Conservation (phyloP, 1,284 basidiomycete genomes). For the Cryptococcus sp. region DNA sequence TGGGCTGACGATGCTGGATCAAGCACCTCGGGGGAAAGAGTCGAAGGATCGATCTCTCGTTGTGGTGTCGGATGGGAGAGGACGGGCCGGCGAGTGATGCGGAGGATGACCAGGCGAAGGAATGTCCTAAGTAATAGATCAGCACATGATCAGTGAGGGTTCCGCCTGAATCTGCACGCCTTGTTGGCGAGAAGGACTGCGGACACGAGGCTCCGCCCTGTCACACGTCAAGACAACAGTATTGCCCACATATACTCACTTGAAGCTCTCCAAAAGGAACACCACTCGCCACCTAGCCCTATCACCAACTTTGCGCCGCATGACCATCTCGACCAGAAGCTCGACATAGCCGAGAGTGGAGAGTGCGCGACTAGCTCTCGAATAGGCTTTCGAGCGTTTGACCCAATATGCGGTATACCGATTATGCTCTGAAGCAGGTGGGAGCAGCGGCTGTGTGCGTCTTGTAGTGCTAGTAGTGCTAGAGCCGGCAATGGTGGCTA, state of each 20-base stretch:
- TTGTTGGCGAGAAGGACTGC: not conserved
- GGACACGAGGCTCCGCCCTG: not conserved
- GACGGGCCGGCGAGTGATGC: conserved; percentile 71
- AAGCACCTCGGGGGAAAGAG: conserved; percentile 56
- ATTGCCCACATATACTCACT: no score
- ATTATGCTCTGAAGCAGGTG: conserved; percentile 46
- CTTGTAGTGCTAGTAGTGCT: conserved; percentile 2
- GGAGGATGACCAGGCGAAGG: conserved; percentile 69
- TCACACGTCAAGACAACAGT: no score
- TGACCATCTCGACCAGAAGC: conserved; percentile 82
- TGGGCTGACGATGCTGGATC: conserved; percentile 5
- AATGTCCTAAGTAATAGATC: conserved; percentile 59
- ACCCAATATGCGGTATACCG: conserved; percentile 80
- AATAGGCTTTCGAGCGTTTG: conserved; percentile 66
- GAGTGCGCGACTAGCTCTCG: conserved; percentile 70
- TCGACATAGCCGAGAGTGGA: conserved; percentile 76
- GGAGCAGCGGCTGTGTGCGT: conserved; percentile 34
- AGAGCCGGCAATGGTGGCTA: not conserved
- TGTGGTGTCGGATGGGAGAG: conserved; percentile 76
- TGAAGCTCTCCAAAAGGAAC: conserved; percentile 71
- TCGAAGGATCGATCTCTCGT: conserved; percentile 76
- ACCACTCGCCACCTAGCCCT: conserved; percentile 70
- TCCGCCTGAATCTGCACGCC: no score
- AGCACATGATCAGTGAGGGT: no score
- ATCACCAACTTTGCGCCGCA: conserved; percentile 62